Base-by-base conservation (phyloP, 208 protist genomes). In the Sergeia podlipaevii region DNA sequence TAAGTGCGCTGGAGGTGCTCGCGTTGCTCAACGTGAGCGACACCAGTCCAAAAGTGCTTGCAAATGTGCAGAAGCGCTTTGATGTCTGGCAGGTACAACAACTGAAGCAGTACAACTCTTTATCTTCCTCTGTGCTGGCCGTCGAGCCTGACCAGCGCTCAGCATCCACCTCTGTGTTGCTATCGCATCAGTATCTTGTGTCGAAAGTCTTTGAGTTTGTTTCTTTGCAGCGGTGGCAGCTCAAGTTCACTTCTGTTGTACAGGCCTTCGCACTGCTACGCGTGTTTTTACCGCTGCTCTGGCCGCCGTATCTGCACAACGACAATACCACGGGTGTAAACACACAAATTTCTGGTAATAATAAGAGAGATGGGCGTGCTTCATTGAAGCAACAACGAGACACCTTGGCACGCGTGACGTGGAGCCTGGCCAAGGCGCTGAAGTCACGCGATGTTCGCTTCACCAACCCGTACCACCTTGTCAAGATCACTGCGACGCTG, bases 381-480 rank as follows among this genome's bases (percentile, higher is more conserved):
- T 27, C 6, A 10, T 43, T 2, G 13, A 18, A 27, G 42, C 32
- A 26, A 6, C 20, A 38, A 18, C 2, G 43, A 29, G 72, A 80
- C 18, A 62, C 43, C 4, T 53, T 87, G 24, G 61, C 75, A 28
- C 67, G 64, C 60, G 58, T 86, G 21, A 39, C 77, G 0, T 83
- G 65, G 66, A 70, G 59, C 45, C 65, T 93, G 13, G 80, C 56
- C 15, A 29, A 59, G 1, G 74, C 65, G n/a, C 46, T 93, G 2
- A 56, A 65, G 44, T 52, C 44, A 24, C 67, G 72, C n/a, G 85
- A 93, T 50, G 33, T 28, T 13, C 49, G 45, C 34, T 84, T 93
- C 44, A 56, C 76, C 23, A 93, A 85, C 60, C 47, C 75, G 30
- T 86, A 79, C 55, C 85, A 93, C 52, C 88, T 86, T 68, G 65